A percentile compares a stretch with the other conserved stretches of the same genome.
phyloP scores from a whole-genome alignment of 2,329 filamentous ascomycete genomes.

The Dactylellina haptotyla region DNA sequence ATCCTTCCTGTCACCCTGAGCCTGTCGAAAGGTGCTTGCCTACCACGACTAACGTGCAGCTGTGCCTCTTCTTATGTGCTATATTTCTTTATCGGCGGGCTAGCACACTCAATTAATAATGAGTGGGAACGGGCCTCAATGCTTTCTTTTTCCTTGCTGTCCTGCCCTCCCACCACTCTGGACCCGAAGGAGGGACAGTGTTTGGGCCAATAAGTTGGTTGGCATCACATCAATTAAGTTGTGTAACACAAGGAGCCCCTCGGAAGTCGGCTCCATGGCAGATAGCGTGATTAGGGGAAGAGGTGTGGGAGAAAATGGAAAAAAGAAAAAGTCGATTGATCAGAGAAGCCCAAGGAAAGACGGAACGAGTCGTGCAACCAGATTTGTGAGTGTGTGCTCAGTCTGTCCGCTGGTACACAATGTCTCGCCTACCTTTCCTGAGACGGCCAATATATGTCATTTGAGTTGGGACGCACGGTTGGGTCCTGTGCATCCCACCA shows the following conservation, averaged over 20 bases:
- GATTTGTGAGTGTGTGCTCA: slow-evolving; percentile 1
- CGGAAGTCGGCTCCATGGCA: slow-evolving; percentile 53
- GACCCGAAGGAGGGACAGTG: slow-evolving; percentile 23
- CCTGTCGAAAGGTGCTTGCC: not conserved
- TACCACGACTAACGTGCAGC: not conserved
- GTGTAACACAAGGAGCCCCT: slow-evolving; percentile 53
- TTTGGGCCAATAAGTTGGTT: slow-evolving; percentile 49
- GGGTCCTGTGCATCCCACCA: not conserved
- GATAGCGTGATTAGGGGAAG: slow-evolving; percentile 45
- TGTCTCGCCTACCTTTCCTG: slow-evolving; percentile 44
- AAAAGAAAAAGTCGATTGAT: slow-evolving; percentile 8
- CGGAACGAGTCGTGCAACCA: slow-evolving; percentile 50
- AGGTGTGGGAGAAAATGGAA: slow-evolving; percentile 39
- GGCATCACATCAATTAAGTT: slow-evolving; percentile 49
- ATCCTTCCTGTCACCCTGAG: not conserved
- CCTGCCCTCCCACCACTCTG: slow-evolving; percentile 26
- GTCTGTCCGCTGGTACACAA: slow-evolving; percentile 16
- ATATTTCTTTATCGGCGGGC: not conserved
- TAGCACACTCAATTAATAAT: not conserved
- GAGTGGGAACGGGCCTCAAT: not conserved
- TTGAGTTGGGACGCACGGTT: not conserved
- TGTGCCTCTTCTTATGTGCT: not conserved
- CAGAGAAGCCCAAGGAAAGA: slow-evolving; percentile 24
- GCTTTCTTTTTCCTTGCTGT: slow-evolving; percentile 32
- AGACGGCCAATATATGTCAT: slow-evolving; percentile 6